Evolutionary conservation across 2,329 filamentous ascomycete species (phyloP).

Genomic region (Botrytis sinoallii): DNA sequence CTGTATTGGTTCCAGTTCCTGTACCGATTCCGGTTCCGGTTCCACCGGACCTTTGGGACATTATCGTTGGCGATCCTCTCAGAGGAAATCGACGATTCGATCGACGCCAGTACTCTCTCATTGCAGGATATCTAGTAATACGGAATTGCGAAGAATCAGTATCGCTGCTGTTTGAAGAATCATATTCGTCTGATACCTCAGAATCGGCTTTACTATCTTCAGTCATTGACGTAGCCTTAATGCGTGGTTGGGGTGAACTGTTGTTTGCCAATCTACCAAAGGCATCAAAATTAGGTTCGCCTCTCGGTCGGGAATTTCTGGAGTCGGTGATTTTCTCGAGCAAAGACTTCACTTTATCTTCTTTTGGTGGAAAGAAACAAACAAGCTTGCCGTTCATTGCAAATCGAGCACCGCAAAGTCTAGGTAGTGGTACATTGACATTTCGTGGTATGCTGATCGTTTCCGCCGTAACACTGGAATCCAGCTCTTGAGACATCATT

Average conservation of each 20-base stretch:
- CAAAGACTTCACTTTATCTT: conserved; percentile 50
- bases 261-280: conserved; percentile 57
- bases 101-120: conserved; percentile 34
- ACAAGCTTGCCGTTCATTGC: conserved; percentile 60
- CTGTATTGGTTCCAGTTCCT: conserved; percentile 57
- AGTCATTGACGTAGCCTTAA: conserved; percentile 36
- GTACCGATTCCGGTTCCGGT: conserved; percentile 27
- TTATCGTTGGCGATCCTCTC: conserved; percentile 35
- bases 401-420: conserved; percentile 59
- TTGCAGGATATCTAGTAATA: conserved; percentile 31
- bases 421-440: conserved; percentile 53
- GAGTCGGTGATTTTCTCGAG: conserved; percentile 47
- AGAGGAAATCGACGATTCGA: conserved; percentile 28
- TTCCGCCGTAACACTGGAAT: conserved; percentile 50
- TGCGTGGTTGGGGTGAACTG: conserved; percentile 46
- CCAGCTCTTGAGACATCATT: conserved; percentile 61
- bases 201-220: conserved; percentile 41
- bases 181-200: conserved; percentile 38
- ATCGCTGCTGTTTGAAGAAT: conserved; percentile 36
- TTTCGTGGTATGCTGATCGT: conserved; percentile 50
- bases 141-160: conserved; percentile 38
- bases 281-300: conserved; percentile 57
- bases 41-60: conserved; percentile 36
- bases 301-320: conserved; percentile 46
- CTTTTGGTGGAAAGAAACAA: conserved; percentile 68